Evolutionary conservation across 768 basidiomycete genomes (phyloP).

Genomic region (Lactifluus pinguis): DNA sequence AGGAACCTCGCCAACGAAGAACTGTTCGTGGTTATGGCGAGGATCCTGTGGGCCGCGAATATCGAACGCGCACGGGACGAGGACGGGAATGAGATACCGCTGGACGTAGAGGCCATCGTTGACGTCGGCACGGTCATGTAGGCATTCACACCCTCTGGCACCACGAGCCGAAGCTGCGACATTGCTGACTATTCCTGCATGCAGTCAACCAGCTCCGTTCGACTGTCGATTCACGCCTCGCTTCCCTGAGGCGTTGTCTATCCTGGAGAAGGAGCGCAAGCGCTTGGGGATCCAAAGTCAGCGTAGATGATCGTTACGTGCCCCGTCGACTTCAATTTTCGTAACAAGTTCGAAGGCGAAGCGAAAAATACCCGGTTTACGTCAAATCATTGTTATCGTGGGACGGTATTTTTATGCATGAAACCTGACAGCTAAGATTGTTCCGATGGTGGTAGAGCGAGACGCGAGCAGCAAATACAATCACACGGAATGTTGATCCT

Average conservation of each 20-base stretch:
- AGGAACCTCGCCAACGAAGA: constrained; percentile 14
- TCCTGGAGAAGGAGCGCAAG: constrained; percentile 1
- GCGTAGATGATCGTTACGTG: background rate
- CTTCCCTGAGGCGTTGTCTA: constrained; percentile 2
- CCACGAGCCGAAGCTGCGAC: background rate
- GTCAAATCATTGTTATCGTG: background rate
- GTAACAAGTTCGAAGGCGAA: background rate
- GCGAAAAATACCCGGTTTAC: background rate
- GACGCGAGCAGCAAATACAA: background rate
- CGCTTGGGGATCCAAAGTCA: background rate
- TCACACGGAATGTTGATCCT: background rate
- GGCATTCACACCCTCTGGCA: background rate
- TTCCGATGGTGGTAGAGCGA: background rate
- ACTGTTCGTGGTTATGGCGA: constrained; percentile 13
- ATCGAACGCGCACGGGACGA: constrained; percentile 4
- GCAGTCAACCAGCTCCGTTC: constrained; percentile 15
- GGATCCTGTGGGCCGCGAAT: constrained; percentile 16
- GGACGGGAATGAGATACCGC: constrained; percentile 1
- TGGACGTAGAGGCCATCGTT: background rate
- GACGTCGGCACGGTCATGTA: background rate
- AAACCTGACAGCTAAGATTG: background rate
- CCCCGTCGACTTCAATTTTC: background rate
- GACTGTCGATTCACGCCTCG: constrained; percentile 18
- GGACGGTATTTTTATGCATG: background rate
- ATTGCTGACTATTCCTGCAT: background rate